Evolutionary conservation across 1,284 basidiomycete genomes (phyloP), one percentile per base, ranked within the genome.

Genomic region (Boletellus sp.): DNA sequence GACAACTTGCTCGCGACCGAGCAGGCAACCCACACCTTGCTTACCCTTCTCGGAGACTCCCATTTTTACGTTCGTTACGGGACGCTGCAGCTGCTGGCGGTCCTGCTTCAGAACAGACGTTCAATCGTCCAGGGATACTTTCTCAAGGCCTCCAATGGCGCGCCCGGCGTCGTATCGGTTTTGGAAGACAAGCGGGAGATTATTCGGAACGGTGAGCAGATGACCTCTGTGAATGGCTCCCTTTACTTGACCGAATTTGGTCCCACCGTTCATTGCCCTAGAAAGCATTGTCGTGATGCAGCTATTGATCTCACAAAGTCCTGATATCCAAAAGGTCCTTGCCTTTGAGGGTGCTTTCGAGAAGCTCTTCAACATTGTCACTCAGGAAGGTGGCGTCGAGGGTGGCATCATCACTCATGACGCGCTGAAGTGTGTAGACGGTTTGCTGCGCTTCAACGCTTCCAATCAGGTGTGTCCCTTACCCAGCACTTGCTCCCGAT

Each of bases 311-410:
- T 80, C 82, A 1, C 87, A 92, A 55, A 98, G 90, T 59, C 82
- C 91, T 26, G 94, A 98, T 64, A 90, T 99, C 40, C 95, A 98
- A 64, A 99, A 98, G 70, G 85, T 98, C 19, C 82, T 98, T 34
- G 94, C 94, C 0, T 99, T 99, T 61, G 94, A 95, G 57, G 94
- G 96, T 23, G 91, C 90, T 0, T 98, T 99, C 61, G 95, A 99
- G 71, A 92, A 89, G 63, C 77, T 98, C 25, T 93, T 99, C 69
- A 86, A 87, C 49, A 93, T 93, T 39, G 80, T 98, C 51, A 78
- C 81, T 7, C 77, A 82, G 49, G 95, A 97, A 68, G 91, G 93
- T 32, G 93, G 96, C 0, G 77, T 95, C 30, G 94, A 98, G 56
- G 92, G 93, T 16, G 94, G 94, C 7, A 77, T 88, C 49, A 87